Evolutionary conservation across 1,139 yeast genomes (phyloP), one percentile per base, ranked within the genome.

Genomic region (Candida pseudocylindracea): DNA sequence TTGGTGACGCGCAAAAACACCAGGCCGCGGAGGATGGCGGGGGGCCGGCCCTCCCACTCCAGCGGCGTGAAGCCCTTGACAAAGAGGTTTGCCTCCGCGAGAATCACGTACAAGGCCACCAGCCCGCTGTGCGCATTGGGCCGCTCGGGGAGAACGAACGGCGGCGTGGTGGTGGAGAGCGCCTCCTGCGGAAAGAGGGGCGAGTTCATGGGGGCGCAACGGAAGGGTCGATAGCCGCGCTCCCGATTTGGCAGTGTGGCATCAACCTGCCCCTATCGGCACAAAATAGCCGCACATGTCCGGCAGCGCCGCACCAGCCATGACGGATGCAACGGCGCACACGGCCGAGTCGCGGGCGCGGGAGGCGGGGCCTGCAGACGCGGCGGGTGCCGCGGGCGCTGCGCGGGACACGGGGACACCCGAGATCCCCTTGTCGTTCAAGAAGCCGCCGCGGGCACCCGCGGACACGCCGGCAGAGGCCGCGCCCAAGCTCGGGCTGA

Each of bases 11-110:
- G 59, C 8, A 88, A 42, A 32, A 74, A 67, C 26, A 88, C 57
- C 20, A 91, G 69, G 1, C 98, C 98, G 37, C 98, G 60, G 30
- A 88, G 59, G 34, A 88, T 54, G 2, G 92, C 68, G 0, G 96
- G 94, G 6, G 92, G 81, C 33, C 76, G 57, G 26, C 70, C 73
- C 26, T 55, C 54, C 41, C 65, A 69, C 45, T 80, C 93, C 10
- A 63, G 55, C 2, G 67, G 54, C 15, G 68, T 71, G 46, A 80
- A 83, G 0, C 96, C 96, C 45, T 79, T 85, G 12, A 85, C 63
- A 44, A 72, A 85, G 10, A 85, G 53, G 27, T 64, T 70, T 30
- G 79, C 79, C 48, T 85, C 96, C 0, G 93, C 81, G 12, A 85
- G 65, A 7, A 71, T 59, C 25, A 74, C 54, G 39, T 63, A 69